Percentiles rank a stretch among this genome's conserved stretches.
Conservation (phyloP, 192 early-diverging fungal genomes). For the Haplosporangium gracile region DNA sequence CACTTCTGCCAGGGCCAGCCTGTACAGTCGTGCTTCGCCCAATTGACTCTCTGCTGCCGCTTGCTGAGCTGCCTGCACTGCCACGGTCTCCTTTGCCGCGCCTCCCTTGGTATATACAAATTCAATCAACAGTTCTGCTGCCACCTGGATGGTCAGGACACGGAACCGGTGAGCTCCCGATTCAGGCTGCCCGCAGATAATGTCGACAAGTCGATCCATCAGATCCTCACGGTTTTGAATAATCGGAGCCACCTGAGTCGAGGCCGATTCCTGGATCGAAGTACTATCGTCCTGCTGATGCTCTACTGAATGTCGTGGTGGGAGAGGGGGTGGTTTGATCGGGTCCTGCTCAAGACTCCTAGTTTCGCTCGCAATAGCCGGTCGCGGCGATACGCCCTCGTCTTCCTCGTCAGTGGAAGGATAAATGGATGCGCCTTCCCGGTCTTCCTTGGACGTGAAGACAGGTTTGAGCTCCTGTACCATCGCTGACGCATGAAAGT, state of each 20-base stretch:
- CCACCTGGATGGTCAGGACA: conserved; percentile 52
- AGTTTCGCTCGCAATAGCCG: neutral
- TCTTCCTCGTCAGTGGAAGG: conserved; percentile 25
- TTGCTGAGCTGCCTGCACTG: conserved; percentile 19
- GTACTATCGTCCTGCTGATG: conserved; percentile 15
- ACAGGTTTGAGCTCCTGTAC: conserved; percentile 33
- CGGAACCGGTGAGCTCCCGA: conserved; percentile 46
- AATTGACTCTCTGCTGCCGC: conserved; percentile 26
- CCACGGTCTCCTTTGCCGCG: conserved; percentile 9
- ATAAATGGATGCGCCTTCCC: conserved; percentile 14
- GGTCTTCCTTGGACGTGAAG: conserved; percentile 21
- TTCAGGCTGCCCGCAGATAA: conserved; percentile 40
- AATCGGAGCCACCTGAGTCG: conserved; percentile 6
- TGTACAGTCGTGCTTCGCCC: conserved; percentile 28
- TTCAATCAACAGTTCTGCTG: conserved; percentile 54
- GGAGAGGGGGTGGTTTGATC: conserved; percentile 26
- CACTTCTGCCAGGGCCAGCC: conserved; percentile 35
- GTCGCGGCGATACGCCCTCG: neutral
- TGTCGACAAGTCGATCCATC: conserved; percentile 36
- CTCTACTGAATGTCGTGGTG: conserved; percentile 12
- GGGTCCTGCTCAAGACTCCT: neutral
- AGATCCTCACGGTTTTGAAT: conserved; percentile 37
- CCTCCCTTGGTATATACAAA: conserved; percentile 56
- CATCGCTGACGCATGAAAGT: neutral
- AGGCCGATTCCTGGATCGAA: conserved; percentile 17